A percentile compares a stretch with the other conserved stretches of the same genome.
These are phyloP conservation scores for Saccharata proteae DNA, from an alignment of 2,329 filamentous ascomycete species.

Conservation along the genomic window DNA sequence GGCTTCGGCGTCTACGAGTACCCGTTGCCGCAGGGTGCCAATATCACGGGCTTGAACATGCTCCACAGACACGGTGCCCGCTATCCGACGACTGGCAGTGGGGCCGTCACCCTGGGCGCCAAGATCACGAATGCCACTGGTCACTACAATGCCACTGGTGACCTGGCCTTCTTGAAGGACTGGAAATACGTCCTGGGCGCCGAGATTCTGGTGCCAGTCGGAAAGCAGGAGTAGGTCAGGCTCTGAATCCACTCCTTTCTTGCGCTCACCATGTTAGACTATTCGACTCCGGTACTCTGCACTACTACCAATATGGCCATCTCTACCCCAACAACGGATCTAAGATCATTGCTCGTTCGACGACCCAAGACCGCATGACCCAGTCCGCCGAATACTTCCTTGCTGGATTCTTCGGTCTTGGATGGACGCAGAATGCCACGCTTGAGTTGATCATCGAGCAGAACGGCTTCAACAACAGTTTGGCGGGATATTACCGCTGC, in stretches of 20 bases:
- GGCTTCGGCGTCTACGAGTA: constrained; percentile 68
- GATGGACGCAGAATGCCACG: constrained; percentile 60
- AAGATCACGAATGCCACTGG: constrained; percentile 45
- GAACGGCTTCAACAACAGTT: constrained; percentile 53
- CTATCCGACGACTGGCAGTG: constrained; percentile 54
- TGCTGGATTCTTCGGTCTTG: constrained; percentile 65
- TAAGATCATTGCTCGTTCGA: constrained; percentile 63
- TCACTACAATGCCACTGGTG: constrained; percentile 44
- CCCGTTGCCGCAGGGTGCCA: constrained; percentile 51
- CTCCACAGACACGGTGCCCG: constrained; percentile 61
- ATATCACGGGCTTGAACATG: constrained; percentile 61
- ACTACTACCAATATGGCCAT: constrained; percentile 60
- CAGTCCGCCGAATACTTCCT: constrained; percentile 68
- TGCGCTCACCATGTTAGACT: constrained; percentile 21
- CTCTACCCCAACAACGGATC: constrained; percentile 56
- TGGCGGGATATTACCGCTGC: constrained; percentile 56
- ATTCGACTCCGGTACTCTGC: constrained; percentile 57
- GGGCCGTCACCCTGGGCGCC: constrained; percentile 43
- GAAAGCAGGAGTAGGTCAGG: constrained; percentile 46
- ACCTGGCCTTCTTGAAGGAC: constrained; percentile 52
- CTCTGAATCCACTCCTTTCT: not conserved
- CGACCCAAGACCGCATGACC: constrained; percentile 66
- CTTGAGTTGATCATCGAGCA: constrained; percentile 61
- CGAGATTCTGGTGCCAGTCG: constrained; percentile 61
- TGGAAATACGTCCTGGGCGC: constrained; percentile 59